Percentiles rank a stretch among this genome's conserved stretches.
phyloP scores from a whole-genome alignment of 2,329 filamentous ascomycete genomes.

The Graphium sp. region DNA sequence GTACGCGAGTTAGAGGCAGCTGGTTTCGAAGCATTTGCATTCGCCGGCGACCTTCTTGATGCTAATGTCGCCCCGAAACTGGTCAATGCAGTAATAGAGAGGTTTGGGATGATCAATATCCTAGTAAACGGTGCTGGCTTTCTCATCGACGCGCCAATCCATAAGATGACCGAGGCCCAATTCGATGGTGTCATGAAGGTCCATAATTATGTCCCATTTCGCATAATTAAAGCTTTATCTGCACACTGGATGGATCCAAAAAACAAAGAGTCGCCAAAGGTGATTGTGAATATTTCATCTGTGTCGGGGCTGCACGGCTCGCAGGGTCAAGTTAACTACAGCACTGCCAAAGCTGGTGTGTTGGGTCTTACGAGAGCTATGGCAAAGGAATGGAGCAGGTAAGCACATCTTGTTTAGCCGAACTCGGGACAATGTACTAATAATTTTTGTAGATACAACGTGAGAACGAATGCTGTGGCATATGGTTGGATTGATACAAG shows the following conservation, averaged over 20 bases:
- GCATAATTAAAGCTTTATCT: conserved; percentile 46
- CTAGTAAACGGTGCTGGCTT: conserved; percentile 87
- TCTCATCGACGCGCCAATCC: conserved; percentile 85
- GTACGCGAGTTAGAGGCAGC: conserved; percentile 51
- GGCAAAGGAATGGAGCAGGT: conserved; percentile 79
- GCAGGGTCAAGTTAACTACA: conserved; percentile 82
- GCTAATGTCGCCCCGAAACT: conserved; percentile 57
- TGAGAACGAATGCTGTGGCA: conserved; percentile 1
- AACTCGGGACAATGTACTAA: conserved; percentile 13
- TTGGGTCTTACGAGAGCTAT: conserved; percentile 76
- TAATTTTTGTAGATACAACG: neutral
- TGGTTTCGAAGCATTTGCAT: conserved; percentile 53
- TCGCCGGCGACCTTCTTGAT: conserved; percentile 63
- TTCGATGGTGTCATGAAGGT: conserved; percentile 78
- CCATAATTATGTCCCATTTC: conserved; percentile 76
- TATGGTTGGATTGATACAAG: conserved; percentile 2
- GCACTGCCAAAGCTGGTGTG: conserved; percentile 70
- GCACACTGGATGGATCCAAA: conserved; percentile 2
- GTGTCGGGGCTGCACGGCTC: conserved; percentile 77
- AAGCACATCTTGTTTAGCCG: conserved; percentile 5
- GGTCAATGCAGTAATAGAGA: conserved; percentile 22
- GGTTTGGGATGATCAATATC: conserved; percentile 74
- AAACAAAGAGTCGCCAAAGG: conserved; percentile 1
- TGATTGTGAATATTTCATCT: conserved; percentile 66
- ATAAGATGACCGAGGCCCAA: conserved; percentile 85